Base-by-base conservation (phyloP, 345 rosid genomes). In the Lumnitzera littorea region DNA sequence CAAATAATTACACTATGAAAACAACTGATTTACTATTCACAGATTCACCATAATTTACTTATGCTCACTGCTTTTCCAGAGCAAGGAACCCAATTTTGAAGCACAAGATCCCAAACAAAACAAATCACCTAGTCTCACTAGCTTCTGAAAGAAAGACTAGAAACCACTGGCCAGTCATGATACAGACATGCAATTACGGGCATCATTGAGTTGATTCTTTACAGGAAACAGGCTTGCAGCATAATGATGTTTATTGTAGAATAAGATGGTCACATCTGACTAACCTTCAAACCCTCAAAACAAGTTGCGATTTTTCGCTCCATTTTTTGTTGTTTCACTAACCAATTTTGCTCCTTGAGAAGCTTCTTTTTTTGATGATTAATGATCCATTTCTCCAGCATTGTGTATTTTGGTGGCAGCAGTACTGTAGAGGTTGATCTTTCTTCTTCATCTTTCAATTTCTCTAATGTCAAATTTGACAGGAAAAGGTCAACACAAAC, bases 371-470 rank as follows among this genome's bases (percentile, higher is more conserved):
- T 84, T 74, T 75, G 91, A 61, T 70, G 76, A 78, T 84, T 84
- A 78, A 78, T 72, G 58, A 91, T 73, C 97, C 96, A 91, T 57
- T 84, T 91, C 77, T 91, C 92, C 57, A 76, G 80, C 92, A 85
- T 85, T 27, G 96, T 88, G 66, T 73, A 73, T 80, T 79, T 85
- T 48, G 91, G 91, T 61, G 83, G 65, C 49, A 61, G 75, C 16
- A 70, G 56, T 67, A 72, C 78, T 59, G 62, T 51, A 68, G 72
- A 62, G 55, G 72, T 66, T 47, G 76, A 73, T 61, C 60, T 80
- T 63, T 72, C 89, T 67, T 80, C 91, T 65, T 72, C 84, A 15
- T 73, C 86, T 66, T 82, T 81, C 7, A 6, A 36, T 56, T 78
- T 87, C 70, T 75, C 55, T 46, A 52, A 24, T 60, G 24, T 60